Conservation (phyloP, 73 alveolate genomes). For the Paramecium tetraurelia region DNA sequence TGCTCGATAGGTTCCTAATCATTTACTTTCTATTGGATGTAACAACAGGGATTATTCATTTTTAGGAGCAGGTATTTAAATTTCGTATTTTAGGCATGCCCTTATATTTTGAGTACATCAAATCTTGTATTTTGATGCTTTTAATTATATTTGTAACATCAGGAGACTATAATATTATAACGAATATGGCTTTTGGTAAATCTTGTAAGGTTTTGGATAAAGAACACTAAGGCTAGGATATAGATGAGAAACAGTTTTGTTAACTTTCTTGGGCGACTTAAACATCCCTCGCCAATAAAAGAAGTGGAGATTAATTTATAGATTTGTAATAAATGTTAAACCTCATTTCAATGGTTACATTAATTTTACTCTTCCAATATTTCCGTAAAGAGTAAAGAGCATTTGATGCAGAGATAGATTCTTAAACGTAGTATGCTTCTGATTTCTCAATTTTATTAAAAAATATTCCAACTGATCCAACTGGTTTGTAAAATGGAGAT, state of each 20-base stretch:
- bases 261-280: neutral
- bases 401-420: neutral
- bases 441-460: neutral
- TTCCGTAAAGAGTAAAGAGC: constrained; percentile 32
- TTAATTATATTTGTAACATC: constrained; percentile 33
- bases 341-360: neutral
- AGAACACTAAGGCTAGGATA: neutral
- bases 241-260: constrained; percentile 21
- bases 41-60: neutral
- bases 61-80: constrained; percentile 20
- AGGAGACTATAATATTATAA: constrained; percentile 43
- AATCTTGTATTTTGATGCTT: constrained; percentile 1
- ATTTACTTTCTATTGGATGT: neutral
- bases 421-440: neutral
- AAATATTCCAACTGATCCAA: neutral
- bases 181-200: neutral
- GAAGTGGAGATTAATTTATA: neutral
- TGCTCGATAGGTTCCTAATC: constrained; percentile 30
- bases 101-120: constrained; percentile 20
- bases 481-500: neutral
- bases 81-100: neutral
- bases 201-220: neutral
- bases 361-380: neutral
- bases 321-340: constrained; percentile 18
- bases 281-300: neutral